Evolutionary conservation across 805 yeast species (phyloP), one percentile per base, ranked within the genome.

Genomic region (Metschnikowia matae): DNA sequence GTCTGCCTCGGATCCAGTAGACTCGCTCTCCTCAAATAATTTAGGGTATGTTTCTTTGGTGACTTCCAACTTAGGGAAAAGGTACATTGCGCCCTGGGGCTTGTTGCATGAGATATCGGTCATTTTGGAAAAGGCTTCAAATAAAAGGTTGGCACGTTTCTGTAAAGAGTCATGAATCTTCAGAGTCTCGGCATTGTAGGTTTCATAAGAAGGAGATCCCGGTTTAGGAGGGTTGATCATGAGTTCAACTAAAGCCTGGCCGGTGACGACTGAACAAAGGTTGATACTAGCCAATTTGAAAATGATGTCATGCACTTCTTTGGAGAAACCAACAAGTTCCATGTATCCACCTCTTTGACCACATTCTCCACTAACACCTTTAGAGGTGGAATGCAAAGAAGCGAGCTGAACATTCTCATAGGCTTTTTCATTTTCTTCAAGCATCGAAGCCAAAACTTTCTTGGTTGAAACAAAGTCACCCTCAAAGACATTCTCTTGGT

Each of bases 311-410:
- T 77, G 71, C 15, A 91, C 84, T 41, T 85, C 90, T 3, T 74
- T 75, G 13, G 78, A 73, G 69, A 94, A 87, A 1, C 97, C 97
- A 10, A 85, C 79, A 6, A 91, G 71, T 70, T 94, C 99, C 94
- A 94, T 87, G 75, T 91, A 94, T 5, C 99, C 99, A 61, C 98
- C 99, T 71, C 99, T 84, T 74, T 94, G 99, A 53, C 99, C 99
- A 78, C 99, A 94, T 71, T 94, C 99, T 55, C 99, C 99, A 55
- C 89, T 80, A 59, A 90, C 89, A 67, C 99, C 99, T 70, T 94
- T 94, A 11, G 98, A 92, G 40, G 96, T 89, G n/a, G 98, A 90
- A 69, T 94, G 98, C 59, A 94, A 74, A 1, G 98, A 91, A 2
- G 95, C 97, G 51, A 94, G 77, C 66, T 89, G 96, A 37, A 94